Base-by-base conservation (phyloP, 768 basidiomycete species). In the Hysterangium stoloniferum region DNA sequence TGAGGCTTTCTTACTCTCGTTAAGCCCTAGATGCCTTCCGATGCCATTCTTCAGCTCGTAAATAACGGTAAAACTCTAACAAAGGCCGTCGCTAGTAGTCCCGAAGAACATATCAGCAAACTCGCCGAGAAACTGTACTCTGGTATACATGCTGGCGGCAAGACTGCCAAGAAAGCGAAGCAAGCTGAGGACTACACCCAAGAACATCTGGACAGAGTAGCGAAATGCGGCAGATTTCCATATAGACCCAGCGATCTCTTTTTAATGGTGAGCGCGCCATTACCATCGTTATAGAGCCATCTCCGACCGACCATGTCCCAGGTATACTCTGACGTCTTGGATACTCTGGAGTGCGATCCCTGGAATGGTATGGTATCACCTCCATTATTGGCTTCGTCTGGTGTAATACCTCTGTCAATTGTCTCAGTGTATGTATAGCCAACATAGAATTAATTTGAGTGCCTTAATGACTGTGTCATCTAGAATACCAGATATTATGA, bases 401-500 rank as follows among this genome's bases (percentile, higher is more conserved):
- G 80, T 6, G 79, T 80, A 13, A 72, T 83, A 28, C 83, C 81
- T 12, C 66, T 84, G 29, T 68, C 75, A 6, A 73, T 84, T 57
- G 68, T 84, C 57, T 82, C 80, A 15, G 64, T 79, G 71, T 73
- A 59, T 15, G 74, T 57, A 4, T 20, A 32, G 32, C 22, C 22
- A 22, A 7, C 35, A 3, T 24, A 3, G 11, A 27, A 24, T 17
- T 45, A 12, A 22, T 9, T 25, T 17, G 27, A 17, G 34, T 28
- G 4, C 42, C 52, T 29, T 20, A 27, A 24, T 4, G 22, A 41
- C 2, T 24, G 17, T 57, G 25, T 46, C 45, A 32, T 52, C 6
- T 53, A 78, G 74, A 36, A 80, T 84, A 38, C 81, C 84, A 0
- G 84, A 86, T 57, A 86, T 85, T 56, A 82, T 84, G 72, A 71